These are phyloP conservation scores for Candida freyschussii DNA, from an alignment of 1,139 yeast genomes.

Conservation along the genomic window DNA sequence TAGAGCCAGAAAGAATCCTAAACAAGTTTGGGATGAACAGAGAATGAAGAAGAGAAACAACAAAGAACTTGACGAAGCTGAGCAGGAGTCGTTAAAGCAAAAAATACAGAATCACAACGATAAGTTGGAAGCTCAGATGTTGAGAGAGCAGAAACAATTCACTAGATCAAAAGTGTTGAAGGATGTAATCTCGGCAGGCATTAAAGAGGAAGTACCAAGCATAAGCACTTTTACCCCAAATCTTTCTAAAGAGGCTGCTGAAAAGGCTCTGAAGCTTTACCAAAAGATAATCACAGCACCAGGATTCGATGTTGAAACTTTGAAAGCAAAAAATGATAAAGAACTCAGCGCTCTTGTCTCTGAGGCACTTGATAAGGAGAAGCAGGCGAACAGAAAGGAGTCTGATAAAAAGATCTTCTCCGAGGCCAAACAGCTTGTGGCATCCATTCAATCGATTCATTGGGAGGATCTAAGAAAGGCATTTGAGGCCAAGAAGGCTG, in stretches of 20 bases:
- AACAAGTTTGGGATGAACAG: conserved; percentile 52
- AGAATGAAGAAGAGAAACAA: conserved; percentile 25
- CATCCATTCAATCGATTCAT: conserved; percentile 23
- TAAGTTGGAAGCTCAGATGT: conserved; percentile 25
- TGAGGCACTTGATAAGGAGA: conserved; percentile 15
- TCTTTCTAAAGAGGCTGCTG: conserved; percentile 18
- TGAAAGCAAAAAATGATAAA: conserved; percentile 14
- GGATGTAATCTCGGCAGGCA: conserved; percentile 19
- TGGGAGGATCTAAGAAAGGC: conserved; percentile 27
- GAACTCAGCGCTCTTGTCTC: conserved; percentile 9
- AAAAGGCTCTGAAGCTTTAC: conserved; percentile 21
- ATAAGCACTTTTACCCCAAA: conserved; percentile 9
- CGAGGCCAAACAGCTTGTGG: conserved; percentile 21
- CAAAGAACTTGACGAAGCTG: conserved; percentile 18
- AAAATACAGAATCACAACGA: conserved; percentile 27
- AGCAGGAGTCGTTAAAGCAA: conserved; percentile 24
- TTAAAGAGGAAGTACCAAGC: conserved; percentile 13
- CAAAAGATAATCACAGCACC: conserved; percentile 15
- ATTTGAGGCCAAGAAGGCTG: conserved; percentile 25
- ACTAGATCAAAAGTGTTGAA: conserved; percentile 20
- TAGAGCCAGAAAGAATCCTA: conserved; percentile 44
- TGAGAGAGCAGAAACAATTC: conserved; percentile 23
- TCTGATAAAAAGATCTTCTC: conserved; percentile 18
- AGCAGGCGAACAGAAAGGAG: conserved; percentile 14
- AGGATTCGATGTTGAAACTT: conserved; percentile 14